A percentile compares a stretch with the other conserved stretches of the same genome.
phyloP scores from a whole-genome alignment of 2,329 filamentous ascomycete species.

The Periconia sp. region DNA sequence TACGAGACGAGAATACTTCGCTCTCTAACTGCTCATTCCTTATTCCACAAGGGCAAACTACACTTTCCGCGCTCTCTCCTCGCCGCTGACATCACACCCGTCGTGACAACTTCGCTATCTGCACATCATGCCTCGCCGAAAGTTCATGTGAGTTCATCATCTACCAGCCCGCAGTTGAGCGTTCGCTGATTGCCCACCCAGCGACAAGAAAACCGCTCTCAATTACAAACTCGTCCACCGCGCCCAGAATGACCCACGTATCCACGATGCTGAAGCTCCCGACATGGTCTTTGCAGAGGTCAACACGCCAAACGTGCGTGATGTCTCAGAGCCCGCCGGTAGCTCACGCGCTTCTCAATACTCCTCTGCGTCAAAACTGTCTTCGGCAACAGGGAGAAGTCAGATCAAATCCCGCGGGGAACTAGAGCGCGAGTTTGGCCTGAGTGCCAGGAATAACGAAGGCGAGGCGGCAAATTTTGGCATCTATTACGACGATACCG shows the following conservation, averaged over 20 bases:
- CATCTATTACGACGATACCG: constrained; percentile 90
- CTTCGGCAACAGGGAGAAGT: constrained; percentile 42
- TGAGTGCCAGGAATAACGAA: constrained; percentile 79
- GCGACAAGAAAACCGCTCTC: constrained; percentile 87
- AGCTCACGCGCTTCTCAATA: constrained; percentile 49
- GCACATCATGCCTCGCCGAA: constrained; percentile 69
- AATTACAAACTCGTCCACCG: constrained; percentile 95
- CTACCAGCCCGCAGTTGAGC: neutral
- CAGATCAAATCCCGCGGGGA: constrained; percentile 72
- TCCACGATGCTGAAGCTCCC: constrained; percentile 86
- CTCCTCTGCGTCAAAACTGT: constrained; percentile 36
- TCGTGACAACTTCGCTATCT: neutral
- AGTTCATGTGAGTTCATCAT: constrained; percentile 66
- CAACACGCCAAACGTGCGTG: constrained; percentile 42
- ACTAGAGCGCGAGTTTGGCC: constrained; percentile 72
- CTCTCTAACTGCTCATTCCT: constrained; percentile 13
- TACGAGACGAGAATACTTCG: no score
- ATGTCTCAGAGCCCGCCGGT: constrained; percentile 46
- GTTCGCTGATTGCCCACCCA: constrained; percentile 43
- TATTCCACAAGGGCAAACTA: constrained; percentile 16
- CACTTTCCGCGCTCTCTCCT: neutral
- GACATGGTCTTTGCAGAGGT: constrained; percentile 85
- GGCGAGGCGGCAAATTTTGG: constrained; percentile 94
- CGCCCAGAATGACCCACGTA: constrained; percentile 94
- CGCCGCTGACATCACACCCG: neutral